Base-by-base conservation (phyloP, 345 rosid genomes). In the Melaleuca alternifolia region DNA sequence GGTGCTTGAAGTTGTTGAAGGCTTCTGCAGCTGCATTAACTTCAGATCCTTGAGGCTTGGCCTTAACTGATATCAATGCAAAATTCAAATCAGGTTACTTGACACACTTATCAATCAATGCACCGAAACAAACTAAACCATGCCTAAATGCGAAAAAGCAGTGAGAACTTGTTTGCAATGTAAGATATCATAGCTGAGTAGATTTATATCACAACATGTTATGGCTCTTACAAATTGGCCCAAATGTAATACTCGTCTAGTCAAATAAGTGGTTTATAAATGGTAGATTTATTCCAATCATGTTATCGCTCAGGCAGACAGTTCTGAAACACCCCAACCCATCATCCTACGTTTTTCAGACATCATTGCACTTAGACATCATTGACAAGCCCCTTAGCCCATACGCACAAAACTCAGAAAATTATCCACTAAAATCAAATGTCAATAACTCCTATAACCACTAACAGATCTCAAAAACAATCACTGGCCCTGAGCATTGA, bases 1-100 rank as follows among this genome's bases (percentile, higher is more conserved):
- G 89, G 88, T 96, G 99, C 90, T 93, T 94, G 91, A 94, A 89
- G 75, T 90, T 88, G 90, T 89, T 90, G 88, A 92, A 94, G 24
- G 92, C 90, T 79, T 95, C 98, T 33, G 92, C 95, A 83, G 89
- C 94, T 30, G 84, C 61, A 87, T 51, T 86, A 56, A 85, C 91
- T 92, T 93, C 94, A 46, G 93, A 91, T 86, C 94, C 95, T 90
- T 88, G 91, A 54, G 95, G 90, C 86, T 89, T 87, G 54, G 96
- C 96, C 90, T 91, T 92, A 21, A 89, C 95, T 94, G 90, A 33
- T 75, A 89, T 88, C 87, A 92, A 87, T 33, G 46, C 24, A 71
- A 71, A 71, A 71, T 71, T 46, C 79, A 71, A 71, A 33, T 33
- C 13, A n/a, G n/a, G n/a, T n/a, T n/a, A n/a, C n/a, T n/a, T n/a